A percentile compares a stretch with the other conserved stretches of the same genome.
These are phyloP conservation scores for Penicillium sumatraense DNA, from an alignment of 2,329 filamentous ascomycete genomes.

Conservation along the genomic window DNA sequence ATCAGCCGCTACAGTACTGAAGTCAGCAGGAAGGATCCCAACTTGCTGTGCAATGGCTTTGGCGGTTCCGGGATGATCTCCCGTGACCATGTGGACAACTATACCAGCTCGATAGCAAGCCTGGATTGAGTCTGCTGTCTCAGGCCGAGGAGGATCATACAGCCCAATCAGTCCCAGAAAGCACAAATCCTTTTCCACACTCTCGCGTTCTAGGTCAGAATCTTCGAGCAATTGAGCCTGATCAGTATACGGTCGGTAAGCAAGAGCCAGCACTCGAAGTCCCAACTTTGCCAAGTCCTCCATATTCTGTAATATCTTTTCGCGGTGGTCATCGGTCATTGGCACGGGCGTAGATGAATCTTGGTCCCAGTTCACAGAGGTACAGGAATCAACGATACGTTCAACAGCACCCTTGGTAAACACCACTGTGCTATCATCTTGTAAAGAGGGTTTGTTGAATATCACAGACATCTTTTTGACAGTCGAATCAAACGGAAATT, in stretches of 20 bases:
- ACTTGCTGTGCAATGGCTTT: conserved; percentile 78
- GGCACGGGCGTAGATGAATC: conserved; percentile 40
- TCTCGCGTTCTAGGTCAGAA: conserved; percentile 50
- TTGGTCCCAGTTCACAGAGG: conserved; percentile 51
- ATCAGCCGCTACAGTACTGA: conserved; percentile 62
- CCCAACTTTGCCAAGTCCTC: conserved; percentile 68
- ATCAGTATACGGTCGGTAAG: conserved; percentile 45
- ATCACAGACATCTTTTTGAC: conserved; percentile 80
- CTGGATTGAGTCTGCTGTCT: conserved; percentile 73
- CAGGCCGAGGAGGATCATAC: conserved; percentile 82
- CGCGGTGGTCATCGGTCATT: conserved; percentile 58
- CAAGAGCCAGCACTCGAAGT: conserved; percentile 72
- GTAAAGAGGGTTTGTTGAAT: conserved; percentile 46
- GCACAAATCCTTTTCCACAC: conserved; percentile 69
- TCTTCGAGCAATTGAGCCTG: conserved; percentile 22
- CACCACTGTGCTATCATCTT: conserved; percentile 36
- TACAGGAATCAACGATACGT: conserved; percentile 67
- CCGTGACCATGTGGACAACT: too few species aligned
- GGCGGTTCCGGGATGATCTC: conserved; percentile 78
- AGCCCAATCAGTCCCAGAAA: conserved; percentile 84
- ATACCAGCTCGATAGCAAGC: conserved; percentile 75
- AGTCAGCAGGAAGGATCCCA: conserved; percentile 72
- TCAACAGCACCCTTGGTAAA: conserved; percentile 65
- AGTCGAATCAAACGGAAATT: conserved; percentile 75
- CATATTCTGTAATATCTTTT: conserved; percentile 69